Percentiles rank a stretch among this genome's conserved stretches.
Conservation (phyloP, 2,329 filamentous ascomycete genomes). For the Botrytis tulipae region DNA sequence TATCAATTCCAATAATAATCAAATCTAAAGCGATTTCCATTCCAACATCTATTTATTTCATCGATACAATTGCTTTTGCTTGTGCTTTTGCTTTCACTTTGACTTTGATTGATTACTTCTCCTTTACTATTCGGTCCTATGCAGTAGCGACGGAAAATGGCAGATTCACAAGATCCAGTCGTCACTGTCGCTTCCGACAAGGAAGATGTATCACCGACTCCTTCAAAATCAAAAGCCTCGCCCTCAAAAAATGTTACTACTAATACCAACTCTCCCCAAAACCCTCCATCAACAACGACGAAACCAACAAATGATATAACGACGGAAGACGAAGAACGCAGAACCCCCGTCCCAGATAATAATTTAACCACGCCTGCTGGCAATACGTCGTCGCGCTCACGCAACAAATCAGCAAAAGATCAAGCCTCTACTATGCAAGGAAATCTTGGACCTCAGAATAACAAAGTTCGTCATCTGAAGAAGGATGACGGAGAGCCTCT, state of each 20-base stretch:
- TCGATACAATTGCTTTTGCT: neutral
- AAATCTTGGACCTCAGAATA: slow-evolving; percentile 21
- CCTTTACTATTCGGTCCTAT: neutral
- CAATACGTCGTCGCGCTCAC: slow-evolving; percentile 28
- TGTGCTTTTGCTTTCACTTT: neutral
- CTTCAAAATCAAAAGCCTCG: slow-evolving; percentile 18
- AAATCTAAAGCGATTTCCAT: neutral
- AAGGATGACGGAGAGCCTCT: slow-evolving; percentile 86
- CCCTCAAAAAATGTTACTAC: slow-evolving; percentile 34
- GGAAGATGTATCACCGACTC: slow-evolving; percentile 19
- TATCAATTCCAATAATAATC: neutral
- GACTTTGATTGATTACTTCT: neutral
- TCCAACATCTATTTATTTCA: neutral
- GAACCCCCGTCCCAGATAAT: slow-evolving; percentile 31
- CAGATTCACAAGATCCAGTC: slow-evolving; percentile 14
- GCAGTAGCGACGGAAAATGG: slow-evolving; percentile 14
- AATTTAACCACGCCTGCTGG: slow-evolving; percentile 26
- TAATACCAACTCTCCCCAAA: slow-evolving; percentile 30
- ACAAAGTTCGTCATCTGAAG: slow-evolving; percentile 80
- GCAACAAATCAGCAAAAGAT: slow-evolving; percentile 28
- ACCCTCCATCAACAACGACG: slow-evolving; percentile 28
- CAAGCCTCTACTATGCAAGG: slow-evolving; percentile 32
- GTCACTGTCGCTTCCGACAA: slow-evolving; percentile 32
- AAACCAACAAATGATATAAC: slow-evolving; percentile 31
- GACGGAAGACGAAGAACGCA: slow-evolving; percentile 37